A percentile compares a stretch with the other conserved stretches of the same genome.
phyloP scores from a whole-genome alignment of 2,329 filamentous ascomycete species.

The Paracamarosporium sp. region DNA sequence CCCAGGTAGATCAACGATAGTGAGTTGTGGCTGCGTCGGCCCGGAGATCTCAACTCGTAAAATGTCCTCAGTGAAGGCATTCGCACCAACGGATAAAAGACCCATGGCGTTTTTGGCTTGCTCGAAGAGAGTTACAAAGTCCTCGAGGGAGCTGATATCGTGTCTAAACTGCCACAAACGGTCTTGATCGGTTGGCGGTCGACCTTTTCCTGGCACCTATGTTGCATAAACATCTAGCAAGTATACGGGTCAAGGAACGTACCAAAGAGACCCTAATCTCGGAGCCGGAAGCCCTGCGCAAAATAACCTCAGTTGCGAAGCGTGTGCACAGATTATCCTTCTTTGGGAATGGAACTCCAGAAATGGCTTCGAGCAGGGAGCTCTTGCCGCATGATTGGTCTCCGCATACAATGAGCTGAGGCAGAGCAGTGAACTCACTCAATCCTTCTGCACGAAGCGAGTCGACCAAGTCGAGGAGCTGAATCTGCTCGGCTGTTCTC shows the following conservation, averaged over 20 bases:
- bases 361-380: slow-evolving; percentile 35
- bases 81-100: slow-evolving; percentile 9
- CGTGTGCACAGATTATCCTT: slow-evolving; percentile 63
- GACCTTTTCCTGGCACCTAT: too few relatives aligned
- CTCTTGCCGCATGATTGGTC: too few relatives aligned
- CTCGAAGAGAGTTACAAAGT: too few relatives aligned
- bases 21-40: too few relatives aligned
- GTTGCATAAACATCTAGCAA: too few relatives aligned
- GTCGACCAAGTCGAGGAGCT: slow-evolving; percentile 7
- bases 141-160: too few relatives aligned
- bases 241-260: background rate
- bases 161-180: too few relatives aligned
- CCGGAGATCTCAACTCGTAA: slow-evolving; percentile 23
- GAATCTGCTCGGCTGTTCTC: background rate
- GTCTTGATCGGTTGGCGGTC: too few relatives aligned
- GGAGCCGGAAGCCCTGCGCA: slow-evolving; percentile 52
- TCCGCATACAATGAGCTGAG: slow-evolving; percentile 16
- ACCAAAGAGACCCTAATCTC: too few relatives aligned
- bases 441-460: slow-evolving; percentile 3
- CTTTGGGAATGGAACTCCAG: slow-evolving; percentile 51
- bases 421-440: background rate
- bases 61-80: slow-evolving; percentile 18
- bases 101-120: too few relatives aligned
- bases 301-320: slow-evolving; percentile 65
- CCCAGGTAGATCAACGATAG: slow-evolving; percentile 59